Evolutionary conservation across 148 eudicot genomes (phyloP), one percentile per base, ranked within the genome.

Genomic region (Nepenthes gracilis): DNA sequence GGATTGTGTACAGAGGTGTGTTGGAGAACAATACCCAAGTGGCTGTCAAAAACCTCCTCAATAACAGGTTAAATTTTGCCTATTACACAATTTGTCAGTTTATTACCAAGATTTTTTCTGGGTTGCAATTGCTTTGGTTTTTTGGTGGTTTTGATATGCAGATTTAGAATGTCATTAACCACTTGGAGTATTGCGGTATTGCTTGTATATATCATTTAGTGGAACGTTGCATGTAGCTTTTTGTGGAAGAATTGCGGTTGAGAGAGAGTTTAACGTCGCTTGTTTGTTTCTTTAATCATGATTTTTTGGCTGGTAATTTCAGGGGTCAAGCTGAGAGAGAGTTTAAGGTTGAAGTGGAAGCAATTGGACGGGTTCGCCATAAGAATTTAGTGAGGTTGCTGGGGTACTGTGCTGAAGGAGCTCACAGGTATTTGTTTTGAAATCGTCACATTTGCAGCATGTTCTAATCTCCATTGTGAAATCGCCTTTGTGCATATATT

Each of bases 291-390:
- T 59, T 40, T 2, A 36, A 11, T 32, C 7, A 14, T 60, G 1
- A 33, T 55, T 2, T 2, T 47, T 37, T 3, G 33, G 45, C 4
- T 12, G 59, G 12, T 58, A 5, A 56, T 34, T 67, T 56, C 78
- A 90, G 97, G 77, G 95, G 97, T 62, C 97, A 90, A 73, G 97
- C 97, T 14, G 97, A 90, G 75, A 90, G 71, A 61, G 97, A 90
- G 74, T 90, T 90, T 59, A 87, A 85, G 77, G 95, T 90, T 47
- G 97, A 90, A 75, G 97, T 90, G 35, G 97, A 90, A 76, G 89
- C 87, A 11, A 90, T 90, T 67, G 97, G 97, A 56, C 89, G 95
- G 5, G 97, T 90, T 58, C 76, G 97, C 45, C 97, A 90, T 62
- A 90, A 90, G 81, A 84, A 83, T 81, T 77, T 90, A 68, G 97